phyloP scores from a whole-genome alignment of 208 protist species.

The Trypanosomatidae sp. region DNA sequence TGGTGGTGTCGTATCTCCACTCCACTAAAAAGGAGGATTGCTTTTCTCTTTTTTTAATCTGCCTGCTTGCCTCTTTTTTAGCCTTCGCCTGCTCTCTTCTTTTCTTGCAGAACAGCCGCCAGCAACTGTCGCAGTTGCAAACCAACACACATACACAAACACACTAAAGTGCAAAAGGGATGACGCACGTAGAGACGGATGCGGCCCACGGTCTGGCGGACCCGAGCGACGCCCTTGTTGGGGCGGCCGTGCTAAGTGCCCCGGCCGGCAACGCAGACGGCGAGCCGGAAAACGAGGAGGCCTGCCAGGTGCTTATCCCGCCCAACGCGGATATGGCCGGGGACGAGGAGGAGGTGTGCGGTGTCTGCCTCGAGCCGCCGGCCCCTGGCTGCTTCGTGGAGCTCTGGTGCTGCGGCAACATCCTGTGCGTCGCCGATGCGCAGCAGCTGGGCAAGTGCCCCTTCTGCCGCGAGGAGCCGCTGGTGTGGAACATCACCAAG shows the following conservation, averaged over 20 bases:
- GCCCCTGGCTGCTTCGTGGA: constrained; percentile 56
- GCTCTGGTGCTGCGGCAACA: constrained; percentile 84
- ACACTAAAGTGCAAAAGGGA: too few relatives aligned
- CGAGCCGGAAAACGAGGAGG: constrained; percentile 28
- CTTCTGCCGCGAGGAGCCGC: constrained; percentile 79
- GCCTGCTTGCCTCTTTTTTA: too few relatives aligned
- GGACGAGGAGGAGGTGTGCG: constrained; percentile 78
- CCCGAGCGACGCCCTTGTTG: constrained; percentile 14
- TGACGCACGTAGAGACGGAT: constrained; percentile 30
- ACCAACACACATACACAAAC: too few relatives aligned
- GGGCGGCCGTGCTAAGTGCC: constrained; percentile 22
- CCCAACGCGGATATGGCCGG: constrained; percentile 27
- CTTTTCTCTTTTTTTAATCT: too few relatives aligned
- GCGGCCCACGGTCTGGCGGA: constrained; percentile 11
- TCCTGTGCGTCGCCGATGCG: constrained; percentile 78
- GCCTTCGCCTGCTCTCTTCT: too few relatives aligned
- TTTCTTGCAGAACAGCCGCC: too few relatives aligned
- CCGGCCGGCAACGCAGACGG: constrained; percentile 13
- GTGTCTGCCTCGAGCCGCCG: constrained; percentile 80
- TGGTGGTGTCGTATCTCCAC: too few relatives aligned
- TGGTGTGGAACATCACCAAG: constrained; percentile 81
- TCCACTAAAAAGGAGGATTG: too few relatives aligned
- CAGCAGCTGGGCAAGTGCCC: constrained; percentile 78
- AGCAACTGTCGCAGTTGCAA: too few relatives aligned
- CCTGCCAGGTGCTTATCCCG: constrained; percentile 29